Evolutionary conservation across 352 stramenopile genomes (phyloP).

Genomic region (Hyaloperonospora arabidopsidis): DNA sequence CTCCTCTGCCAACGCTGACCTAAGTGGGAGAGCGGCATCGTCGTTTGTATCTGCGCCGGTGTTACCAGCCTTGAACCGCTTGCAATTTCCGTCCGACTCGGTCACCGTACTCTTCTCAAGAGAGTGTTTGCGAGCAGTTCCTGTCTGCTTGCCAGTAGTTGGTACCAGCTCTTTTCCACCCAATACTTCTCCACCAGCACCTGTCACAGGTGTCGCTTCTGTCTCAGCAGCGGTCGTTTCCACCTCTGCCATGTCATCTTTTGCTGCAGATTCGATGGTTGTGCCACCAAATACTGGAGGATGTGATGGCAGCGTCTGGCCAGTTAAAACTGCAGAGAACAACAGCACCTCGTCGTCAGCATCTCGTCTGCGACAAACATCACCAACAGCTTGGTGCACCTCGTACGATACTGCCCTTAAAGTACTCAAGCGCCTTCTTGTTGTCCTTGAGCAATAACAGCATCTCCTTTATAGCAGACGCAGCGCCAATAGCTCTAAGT

Average conservation of each 20-base stretch:
- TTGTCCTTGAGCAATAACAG: constrained; percentile 43
- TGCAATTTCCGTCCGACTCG: constrained; percentile 7
- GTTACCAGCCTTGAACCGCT: constrained; percentile 16
- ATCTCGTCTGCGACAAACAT: background rate
- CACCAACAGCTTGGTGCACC: constrained; percentile 23
- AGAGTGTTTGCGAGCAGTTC: constrained; percentile 27
- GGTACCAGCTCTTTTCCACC: constrained; percentile 23
- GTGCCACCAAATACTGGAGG: constrained; percentile 35
- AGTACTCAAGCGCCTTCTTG: constrained; percentile 41
- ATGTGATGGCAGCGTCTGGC: constrained; percentile 27
- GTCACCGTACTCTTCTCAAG: constrained; percentile 25
- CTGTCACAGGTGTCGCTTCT: background rate
- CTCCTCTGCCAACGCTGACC: constrained; percentile 18
- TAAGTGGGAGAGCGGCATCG: constrained; percentile 9
- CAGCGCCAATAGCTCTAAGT: constrained; percentile 36
- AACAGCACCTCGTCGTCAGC: constrained; percentile 1
- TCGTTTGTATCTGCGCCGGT: background rate
- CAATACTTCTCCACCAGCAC: constrained; percentile 1
- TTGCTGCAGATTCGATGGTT: constrained; percentile 20
- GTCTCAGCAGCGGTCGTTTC: constrained; percentile 12
- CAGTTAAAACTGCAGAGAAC: constrained; percentile 31
- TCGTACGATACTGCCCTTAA: constrained; percentile 52
- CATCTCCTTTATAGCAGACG: constrained; percentile 36
- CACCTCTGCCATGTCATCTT: constrained; percentile 16
- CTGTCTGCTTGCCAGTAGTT: constrained; percentile 21